These are phyloP conservation scores for Geotrichum bryndzae DNA, from an alignment of 1,139 yeast genomes.

Conservation along the genomic window DNA sequence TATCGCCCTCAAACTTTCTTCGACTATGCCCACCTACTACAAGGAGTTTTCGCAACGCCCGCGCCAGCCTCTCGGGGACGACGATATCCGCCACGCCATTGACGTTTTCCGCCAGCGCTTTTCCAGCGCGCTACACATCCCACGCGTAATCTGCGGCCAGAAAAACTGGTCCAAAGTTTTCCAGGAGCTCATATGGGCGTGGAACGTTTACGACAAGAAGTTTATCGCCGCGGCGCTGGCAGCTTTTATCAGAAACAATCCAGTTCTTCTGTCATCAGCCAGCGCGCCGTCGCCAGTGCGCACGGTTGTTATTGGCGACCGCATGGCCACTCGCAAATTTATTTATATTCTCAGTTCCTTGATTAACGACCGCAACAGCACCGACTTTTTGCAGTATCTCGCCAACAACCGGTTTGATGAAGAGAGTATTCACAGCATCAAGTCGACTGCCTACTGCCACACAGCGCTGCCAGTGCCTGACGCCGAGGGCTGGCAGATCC, in stretches of 20 bases:
- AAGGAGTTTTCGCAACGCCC: conserved; percentile 3
- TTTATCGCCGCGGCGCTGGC: conserved; percentile 1
- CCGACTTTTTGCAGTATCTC: conserved; percentile 7
- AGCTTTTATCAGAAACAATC: conserved; percentile 12
- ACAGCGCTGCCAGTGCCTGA: not conserved
- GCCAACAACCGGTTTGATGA: conserved; percentile 4
- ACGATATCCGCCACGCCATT: conserved; percentile 20
- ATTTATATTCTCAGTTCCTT: conserved; percentile 27
- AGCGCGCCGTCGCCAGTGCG: conserved; percentile 18
- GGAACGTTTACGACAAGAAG: conserved; percentile 8
- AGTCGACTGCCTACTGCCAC: not conserved
- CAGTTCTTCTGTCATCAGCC: conserved; percentile 7
- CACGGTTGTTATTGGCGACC: conserved; percentile 26
- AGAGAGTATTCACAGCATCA: not conserved
- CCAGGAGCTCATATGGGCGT: conserved; percentile 24
- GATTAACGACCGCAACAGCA: conserved; percentile 19
- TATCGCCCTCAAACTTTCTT: conserved; percentile 18
- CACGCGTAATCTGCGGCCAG: conserved; percentile 31
- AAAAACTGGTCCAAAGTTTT: conserved; percentile 27
- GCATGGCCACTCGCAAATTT: conserved; percentile 24
- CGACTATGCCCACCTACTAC: conserved; percentile 17
- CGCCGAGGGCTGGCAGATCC: conserved; percentile 28
- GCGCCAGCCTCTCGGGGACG: conserved; percentile 10
- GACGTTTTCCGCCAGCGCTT: conserved; percentile 24
- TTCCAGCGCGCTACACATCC: conserved; percentile 25